Base-by-base conservation (phyloP, 352 stramenopile species). In the Plasmopara viticola region DNA sequence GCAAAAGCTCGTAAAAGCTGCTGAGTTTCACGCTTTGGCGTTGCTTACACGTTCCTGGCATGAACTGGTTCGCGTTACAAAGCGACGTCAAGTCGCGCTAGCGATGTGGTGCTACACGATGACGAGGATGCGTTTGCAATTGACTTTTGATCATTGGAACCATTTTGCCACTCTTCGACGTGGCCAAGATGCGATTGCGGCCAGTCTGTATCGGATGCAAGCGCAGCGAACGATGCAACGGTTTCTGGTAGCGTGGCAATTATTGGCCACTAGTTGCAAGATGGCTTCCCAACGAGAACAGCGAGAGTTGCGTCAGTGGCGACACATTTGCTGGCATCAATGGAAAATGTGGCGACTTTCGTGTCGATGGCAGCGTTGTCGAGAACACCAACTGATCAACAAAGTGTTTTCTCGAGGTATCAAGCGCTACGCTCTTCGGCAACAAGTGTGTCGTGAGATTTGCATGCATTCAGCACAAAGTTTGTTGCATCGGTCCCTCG, bases 281-380 rank as follows among this genome's bases (percentile, higher is more conserved):
- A 18, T 59, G 30, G 38, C 56, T 14, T 28, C 31, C 10, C 41
- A 30, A 41, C 28, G n/a, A 7, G 13, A 58, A 13, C 29, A 51
- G 6, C 40, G 25, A 43, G 51, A 58, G 14, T 51, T 45, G 0
- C 29, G 42, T 13, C 38, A n/a, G 9, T 68, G 56, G 56, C 57
- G 12, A 46, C 56, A 17, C 46, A 10, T 10, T 7, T 68, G 61
- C 18, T 68, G 51, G 51, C 10, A 7, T 9, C 47, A 56, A 10
- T 68, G 61, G 61, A 65, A 61, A 40, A 20, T 68, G 33, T 62
- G 61, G 61, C 48, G 48, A 5, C 14, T 65, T 33, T 58, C 46
- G 15, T 29, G 38, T 40, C 60, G 51, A 28, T 68, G 56, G 60
- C 37, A 51, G 7, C 51, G 41, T 17, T 58, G 33, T 34, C 20